Base-by-base conservation (phyloP, 495 filamentous ascomycete genomes). In the Podospora didyma region DNA sequence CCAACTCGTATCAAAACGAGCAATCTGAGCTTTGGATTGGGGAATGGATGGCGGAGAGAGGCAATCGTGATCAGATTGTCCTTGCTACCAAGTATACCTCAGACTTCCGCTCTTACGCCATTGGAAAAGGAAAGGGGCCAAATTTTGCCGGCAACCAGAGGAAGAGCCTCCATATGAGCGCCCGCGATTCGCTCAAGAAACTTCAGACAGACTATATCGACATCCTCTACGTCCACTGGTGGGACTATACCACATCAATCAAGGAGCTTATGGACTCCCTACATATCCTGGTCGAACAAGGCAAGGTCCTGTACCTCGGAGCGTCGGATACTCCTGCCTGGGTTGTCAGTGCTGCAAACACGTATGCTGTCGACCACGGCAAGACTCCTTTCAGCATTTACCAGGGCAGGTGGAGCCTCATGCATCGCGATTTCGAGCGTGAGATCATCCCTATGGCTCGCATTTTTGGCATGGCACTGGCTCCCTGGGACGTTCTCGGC, bases 161-260 rank as follows among this genome's bases (percentile, higher is more conserved):
- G 31, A 79, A 80, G 52, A 78, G 70, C 57, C 57, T 89, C 54
- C 75, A 79, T 49, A 46, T 83, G 23, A 81, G 78, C 19, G 68
- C 88, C 19, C 73, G 79, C 3, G 75, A 76, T 6, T 81, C 75
- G 14, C 68, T 89, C 46, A 71, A 73, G 62, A 87, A 86, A 60
- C 75, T 89, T 22, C 79, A 79, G 54, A 90, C 86, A 0, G 77
- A 78, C 54, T 89, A 77, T 54, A 80, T 89, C 61, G 87, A 89
- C 60, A 66, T 88, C 22, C 69, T 83, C 17, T 86, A 84, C 62
- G 53, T 86, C n/a, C 82, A 85, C 63, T 82, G 76, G 76, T 86
- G 81, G 81, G 82, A 85, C 60, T 81, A 75, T 59, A 76, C 77
- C 0, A 82, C 78, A 23, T 79, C 80, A 5, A 78, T 88, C 51